Evolutionary conservation across 768 basidiomycete species (phyloP).

Genomic region (Trametes punicea): DNA sequence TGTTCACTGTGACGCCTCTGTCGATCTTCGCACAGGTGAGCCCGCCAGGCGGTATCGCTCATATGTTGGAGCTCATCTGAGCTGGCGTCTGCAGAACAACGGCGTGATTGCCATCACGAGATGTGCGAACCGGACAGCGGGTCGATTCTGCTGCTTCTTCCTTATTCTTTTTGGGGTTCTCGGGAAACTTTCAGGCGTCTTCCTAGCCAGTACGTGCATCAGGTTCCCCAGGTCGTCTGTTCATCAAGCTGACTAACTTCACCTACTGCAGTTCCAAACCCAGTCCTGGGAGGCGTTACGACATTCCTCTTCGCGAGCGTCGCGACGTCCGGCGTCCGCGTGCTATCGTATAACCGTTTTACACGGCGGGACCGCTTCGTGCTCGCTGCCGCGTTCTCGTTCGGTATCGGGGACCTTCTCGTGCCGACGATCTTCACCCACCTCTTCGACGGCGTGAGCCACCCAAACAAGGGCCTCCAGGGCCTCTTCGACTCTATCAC

Average conservation of each 20-base stretch:
- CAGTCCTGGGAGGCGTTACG: constrained; percentile 82
- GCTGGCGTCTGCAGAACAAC: constrained; percentile 50
- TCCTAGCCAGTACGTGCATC: constrained; percentile 59
- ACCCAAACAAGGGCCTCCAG: constrained; percentile 51
- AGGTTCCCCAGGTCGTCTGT: not conserved
- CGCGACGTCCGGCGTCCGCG: constrained; percentile 64
- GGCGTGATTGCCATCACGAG: constrained; percentile 82
- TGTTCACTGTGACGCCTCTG: constrained; percentile 79
- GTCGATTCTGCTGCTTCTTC: constrained; percentile 76
- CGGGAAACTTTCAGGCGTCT: constrained; percentile 80
- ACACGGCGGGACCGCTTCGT: constrained; percentile 66
- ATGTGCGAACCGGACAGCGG: constrained; percentile 77
- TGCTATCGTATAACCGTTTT: constrained; percentile 58
- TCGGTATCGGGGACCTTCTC: constrained; percentile 71
- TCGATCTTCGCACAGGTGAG: constrained; percentile 69
- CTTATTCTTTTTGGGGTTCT: constrained; percentile 77
- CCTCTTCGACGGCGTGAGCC: constrained; percentile 60
- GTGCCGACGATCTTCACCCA: constrained; percentile 62
- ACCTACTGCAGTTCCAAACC: constrained; percentile 55
- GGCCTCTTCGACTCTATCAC: constrained; percentile 77
- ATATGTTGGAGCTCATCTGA: not conserved
- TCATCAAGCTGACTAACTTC: not conserved
- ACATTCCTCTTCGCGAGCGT: constrained; percentile 85
- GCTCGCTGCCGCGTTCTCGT: constrained; percentile 62
- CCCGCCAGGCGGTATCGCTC: not conserved